These are phyloP conservation scores for Kitagawia praeruptora DNA, from an alignment of 129 eudicot genomes.

Conservation along the genomic window DNA sequence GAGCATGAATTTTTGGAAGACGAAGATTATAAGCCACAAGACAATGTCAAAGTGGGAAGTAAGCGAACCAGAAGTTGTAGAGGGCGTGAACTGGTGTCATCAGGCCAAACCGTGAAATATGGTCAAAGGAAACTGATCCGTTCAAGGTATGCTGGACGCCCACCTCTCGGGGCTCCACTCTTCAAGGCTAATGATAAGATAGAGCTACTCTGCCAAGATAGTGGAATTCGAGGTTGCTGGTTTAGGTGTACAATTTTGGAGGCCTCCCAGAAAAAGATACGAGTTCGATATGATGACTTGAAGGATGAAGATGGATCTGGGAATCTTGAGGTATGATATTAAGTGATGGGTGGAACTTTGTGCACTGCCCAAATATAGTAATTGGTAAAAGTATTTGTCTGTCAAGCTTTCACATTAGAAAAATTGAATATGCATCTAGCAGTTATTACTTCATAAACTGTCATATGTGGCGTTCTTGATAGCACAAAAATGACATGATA, in stretches of 20 bases:
- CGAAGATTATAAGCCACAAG: slow-evolving; percentile 43
- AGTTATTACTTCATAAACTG: neutral
- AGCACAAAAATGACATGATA: neutral
- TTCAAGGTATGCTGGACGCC: slow-evolving; percentile 34
- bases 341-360: neutral
- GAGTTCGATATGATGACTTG: slow-evolving; percentile 64
- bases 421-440: neutral
- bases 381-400: neutral
- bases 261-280: slow-evolving; percentile 49
- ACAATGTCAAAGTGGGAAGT: slow-evolving; percentile 43
- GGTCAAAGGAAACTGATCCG: slow-evolving; percentile 36
- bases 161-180: slow-evolving; percentile 13
- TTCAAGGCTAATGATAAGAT: slow-evolving; percentile 55
- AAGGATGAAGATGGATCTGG: slow-evolving; percentile 73
- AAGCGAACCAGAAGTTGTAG: slow-evolving; percentile 63
- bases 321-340: slow-evolving; percentile 67
- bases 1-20: slow-evolving; percentile 47
- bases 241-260: slow-evolving; percentile 74
- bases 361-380: neutral
- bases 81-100: slow-evolving; percentile 31
- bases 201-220: slow-evolving; percentile 81
- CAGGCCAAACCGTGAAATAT: slow-evolving; percentile 34
- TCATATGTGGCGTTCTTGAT: neutral
- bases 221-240: slow-evolving; percentile 99
- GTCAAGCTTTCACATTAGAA: neutral